Percentiles rank a stretch among this genome's conserved stretches.
phyloP scores from a whole-genome alignment of 2,329 filamentous ascomycete species.

The Talaromyces rugulosus region DNA sequence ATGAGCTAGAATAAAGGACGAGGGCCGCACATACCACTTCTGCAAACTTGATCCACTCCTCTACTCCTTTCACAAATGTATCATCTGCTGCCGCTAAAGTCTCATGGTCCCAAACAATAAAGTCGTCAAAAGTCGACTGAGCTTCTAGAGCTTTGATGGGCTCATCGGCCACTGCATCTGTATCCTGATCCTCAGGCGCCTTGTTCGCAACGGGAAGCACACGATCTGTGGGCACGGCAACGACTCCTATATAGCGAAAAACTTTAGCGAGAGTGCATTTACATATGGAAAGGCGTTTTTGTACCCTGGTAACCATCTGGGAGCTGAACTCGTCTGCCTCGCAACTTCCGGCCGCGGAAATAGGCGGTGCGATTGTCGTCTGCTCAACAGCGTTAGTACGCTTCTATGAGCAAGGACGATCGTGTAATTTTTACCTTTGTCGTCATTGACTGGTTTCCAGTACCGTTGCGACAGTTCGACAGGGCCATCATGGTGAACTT shows the following conservation, averaged over 20 bases:
- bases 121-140: slow-evolving; percentile 65
- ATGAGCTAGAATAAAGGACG: not conserved
- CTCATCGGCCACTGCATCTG: slow-evolving; percentile 45
- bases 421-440: slow-evolving; percentile 32
- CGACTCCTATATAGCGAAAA: slow-evolving; percentile 44
- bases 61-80: slow-evolving; percentile 67
- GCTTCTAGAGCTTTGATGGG: slow-evolving; percentile 57
- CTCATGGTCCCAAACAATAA: slow-evolving; percentile 85
- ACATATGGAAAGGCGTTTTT: not conserved
- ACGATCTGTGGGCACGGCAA: slow-evolving; percentile 51
- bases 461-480: slow-evolving; percentile 61
- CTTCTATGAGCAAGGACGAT: not conserved
- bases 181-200: slow-evolving; percentile 27
- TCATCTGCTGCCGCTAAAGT: slow-evolving; percentile 60
- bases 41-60: slow-evolving; percentile 76
- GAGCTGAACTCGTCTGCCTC: slow-evolving; percentile 62
- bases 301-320: slow-evolving; percentile 65
- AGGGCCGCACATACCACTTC: slow-evolving; percentile 52
- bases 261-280: not conserved
- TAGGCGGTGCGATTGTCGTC: slow-evolving; percentile 53
- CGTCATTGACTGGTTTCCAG: slow-evolving; percentile 60
- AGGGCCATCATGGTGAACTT: slow-evolving; percentile 72
- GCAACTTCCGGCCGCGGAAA: slow-evolving; percentile 75
- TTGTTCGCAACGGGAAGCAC: slow-evolving; percentile 28
- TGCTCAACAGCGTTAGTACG: slow-evolving; percentile 8